These are phyloP conservation scores for Pseudocercospora macadamiae DNA, from an alignment of 2,329 filamentous ascomycete species.

Conservation along the genomic window DNA sequence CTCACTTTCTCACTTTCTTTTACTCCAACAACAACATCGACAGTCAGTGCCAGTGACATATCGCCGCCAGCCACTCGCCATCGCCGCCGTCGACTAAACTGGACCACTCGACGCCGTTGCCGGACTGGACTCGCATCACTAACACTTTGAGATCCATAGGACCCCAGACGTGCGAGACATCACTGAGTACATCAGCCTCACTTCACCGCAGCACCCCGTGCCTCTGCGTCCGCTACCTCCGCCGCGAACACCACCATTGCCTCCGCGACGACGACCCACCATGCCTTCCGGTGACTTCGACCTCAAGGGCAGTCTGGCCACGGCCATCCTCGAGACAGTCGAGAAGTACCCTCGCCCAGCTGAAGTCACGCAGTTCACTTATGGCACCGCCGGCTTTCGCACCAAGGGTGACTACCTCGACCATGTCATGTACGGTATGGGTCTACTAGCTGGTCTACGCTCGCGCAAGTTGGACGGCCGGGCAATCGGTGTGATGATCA, in stretches of 20 bases:
- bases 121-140: no score
- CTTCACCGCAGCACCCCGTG: neutral
- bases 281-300: constrained; percentile 24
- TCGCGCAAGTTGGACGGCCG: constrained; percentile 88
- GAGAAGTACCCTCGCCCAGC: constrained; percentile 39
- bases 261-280: no score
- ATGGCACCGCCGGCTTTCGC: constrained; percentile 67
- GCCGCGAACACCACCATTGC: no score
- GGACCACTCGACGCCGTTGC: no score
- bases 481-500: constrained; percentile 96
- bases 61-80: no score
- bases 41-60: no score
- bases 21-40: neutral
- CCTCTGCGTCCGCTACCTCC: no score
- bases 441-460: constrained; percentile 82
- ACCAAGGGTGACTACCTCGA: constrained; percentile 81
- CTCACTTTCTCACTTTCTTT: neutral
- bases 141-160: no score
- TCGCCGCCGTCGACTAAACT: no score
- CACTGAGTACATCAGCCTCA: neutral
- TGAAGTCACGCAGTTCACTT: constrained; percentile 50
- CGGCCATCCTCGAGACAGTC: constrained; percentile 37
- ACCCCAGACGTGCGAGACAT: neutral
- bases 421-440: constrained; percentile 90
- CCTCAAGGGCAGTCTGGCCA: constrained; percentile 17